These are phyloP conservation scores for Aureobasidium mangrovei DNA, from an alignment of 2,329 filamentous ascomycete species.

Conservation along the genomic window DNA sequence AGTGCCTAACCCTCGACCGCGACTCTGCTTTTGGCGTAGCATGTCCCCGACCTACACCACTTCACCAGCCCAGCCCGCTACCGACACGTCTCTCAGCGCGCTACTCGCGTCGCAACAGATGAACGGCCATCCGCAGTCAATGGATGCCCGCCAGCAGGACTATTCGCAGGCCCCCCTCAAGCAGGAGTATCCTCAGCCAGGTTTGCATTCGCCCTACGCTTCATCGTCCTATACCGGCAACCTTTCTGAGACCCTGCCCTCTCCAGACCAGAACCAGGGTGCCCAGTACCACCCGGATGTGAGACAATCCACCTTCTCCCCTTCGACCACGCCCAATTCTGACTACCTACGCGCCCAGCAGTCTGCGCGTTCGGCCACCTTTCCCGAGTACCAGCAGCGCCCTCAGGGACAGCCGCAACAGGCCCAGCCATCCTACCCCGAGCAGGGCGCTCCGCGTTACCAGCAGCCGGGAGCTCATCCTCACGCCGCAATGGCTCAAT, in stretches of 20 bases:
- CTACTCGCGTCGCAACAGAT: slow-evolving; percentile 31
- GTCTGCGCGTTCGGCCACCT: slow-evolving; percentile 70
- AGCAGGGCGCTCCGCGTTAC: slow-evolving; percentile 47
- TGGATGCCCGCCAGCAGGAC: slow-evolving; percentile 46
- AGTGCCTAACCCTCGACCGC: slow-evolving; percentile 19
- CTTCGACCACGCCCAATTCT: slow-evolving; percentile 72
- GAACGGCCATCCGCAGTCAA: slow-evolving; percentile 38
- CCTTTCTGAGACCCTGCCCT: slow-evolving; percentile 68
- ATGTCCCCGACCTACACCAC: slow-evolving; percentile 41
- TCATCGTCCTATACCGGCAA: slow-evolving; percentile 43
- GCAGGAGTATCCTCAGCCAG: slow-evolving; percentile 42
- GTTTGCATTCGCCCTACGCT: slow-evolving; percentile 46
- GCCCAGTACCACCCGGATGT: slow-evolving; percentile 64
- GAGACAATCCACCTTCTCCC: slow-evolving; percentile 58
- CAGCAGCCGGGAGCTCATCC: slow-evolving; percentile 63
- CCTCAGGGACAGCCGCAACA: slow-evolving; percentile 7
- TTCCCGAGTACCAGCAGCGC: slow-evolving; percentile 72
- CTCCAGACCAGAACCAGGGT: slow-evolving; percentile 89
- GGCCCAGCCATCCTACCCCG: slow-evolving; percentile 7
- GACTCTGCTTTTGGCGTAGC: slow-evolving; percentile 29
- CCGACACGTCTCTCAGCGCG: slow-evolving; percentile 33
- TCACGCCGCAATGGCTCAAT: slow-evolving; percentile 92
- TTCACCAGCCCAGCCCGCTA: slow-evolving; percentile 25
- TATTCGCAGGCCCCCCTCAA: slow-evolving; percentile 25
- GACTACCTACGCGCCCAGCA: slow-evolving; percentile 76